These are phyloP conservation scores for Fragaria nilgerrensis DNA, from an alignment of 306 rosid genomes.

Conservation along the genomic window DNA sequence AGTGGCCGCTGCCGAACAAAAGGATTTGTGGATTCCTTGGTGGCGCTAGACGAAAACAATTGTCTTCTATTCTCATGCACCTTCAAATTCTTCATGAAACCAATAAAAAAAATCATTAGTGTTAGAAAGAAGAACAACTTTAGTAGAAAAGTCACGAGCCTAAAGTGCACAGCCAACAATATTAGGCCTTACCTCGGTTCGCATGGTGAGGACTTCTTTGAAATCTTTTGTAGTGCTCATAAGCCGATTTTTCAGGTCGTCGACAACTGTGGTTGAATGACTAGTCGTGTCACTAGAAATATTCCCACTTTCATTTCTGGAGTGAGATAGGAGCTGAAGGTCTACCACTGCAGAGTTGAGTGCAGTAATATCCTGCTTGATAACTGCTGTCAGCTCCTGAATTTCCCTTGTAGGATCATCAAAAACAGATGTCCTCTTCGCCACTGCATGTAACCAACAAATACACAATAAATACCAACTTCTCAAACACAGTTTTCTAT, in stretches of 20 bases:
- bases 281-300: slow-evolving; percentile 79
- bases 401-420: slow-evolving; percentile 91
- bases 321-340: slow-evolving; percentile 67
- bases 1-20: slow-evolving; percentile 93
- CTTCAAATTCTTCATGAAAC: slow-evolving; percentile 75
- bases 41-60: slow-evolving; percentile 64
- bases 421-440: slow-evolving; percentile 88
- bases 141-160: neutral
- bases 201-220: slow-evolving; percentile 94
- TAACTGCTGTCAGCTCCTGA: slow-evolving; percentile 85
- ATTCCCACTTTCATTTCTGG: slow-evolving; percentile 67
- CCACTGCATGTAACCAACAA: slow-evolving; percentile 52
- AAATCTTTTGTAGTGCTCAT: slow-evolving; percentile 94
- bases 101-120: slow-evolving; percentile 23
- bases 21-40: slow-evolving; percentile 89
- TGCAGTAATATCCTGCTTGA: slow-evolving; percentile 92
- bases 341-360: slow-evolving; percentile 92
- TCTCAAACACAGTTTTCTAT: neutral
- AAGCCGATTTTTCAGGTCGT: slow-evolving; percentile 84
- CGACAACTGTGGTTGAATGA: slow-evolving; percentile 91
- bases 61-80: slow-evolving; percentile 91
- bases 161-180: slow-evolving; percentile 6
- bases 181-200: slow-evolving; percentile 67
- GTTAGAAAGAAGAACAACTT: neutral
- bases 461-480: slow-evolving; percentile 5